Evolutionary conservation across 306 rosid genomes (phyloP).

Genomic region (Medicago ruthenica): DNA sequence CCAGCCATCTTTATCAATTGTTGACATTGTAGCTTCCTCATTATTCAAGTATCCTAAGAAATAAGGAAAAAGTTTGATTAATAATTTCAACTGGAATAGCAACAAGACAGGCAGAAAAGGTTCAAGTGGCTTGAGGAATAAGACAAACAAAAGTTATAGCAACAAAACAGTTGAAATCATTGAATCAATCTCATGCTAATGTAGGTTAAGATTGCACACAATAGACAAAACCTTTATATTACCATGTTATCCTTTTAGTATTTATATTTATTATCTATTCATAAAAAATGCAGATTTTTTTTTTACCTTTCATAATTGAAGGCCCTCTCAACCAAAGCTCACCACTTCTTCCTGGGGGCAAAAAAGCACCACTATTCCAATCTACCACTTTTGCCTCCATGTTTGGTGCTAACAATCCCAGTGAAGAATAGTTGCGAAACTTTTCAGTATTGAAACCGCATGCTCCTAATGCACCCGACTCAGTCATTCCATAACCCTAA

Average conservation of each 20-base stretch:
- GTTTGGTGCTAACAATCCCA: constrained; percentile 88
- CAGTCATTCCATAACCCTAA: constrained; percentile 93
- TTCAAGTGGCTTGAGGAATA: background rate
- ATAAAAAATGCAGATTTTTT: constrained; percentile 22
- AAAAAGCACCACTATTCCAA: constrained; percentile 56
- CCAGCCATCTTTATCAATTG: constrained; percentile 77
- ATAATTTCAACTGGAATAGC: background rate
- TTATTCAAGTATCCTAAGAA: constrained; percentile 79
- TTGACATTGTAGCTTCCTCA: constrained; percentile 61
- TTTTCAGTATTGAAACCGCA: constrained; percentile 74
- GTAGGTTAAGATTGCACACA: background rate
- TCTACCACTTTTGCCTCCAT: constrained; percentile 85
- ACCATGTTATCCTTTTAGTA: too few relatives aligned
- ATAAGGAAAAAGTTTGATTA: background rate
- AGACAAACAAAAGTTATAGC: background rate
- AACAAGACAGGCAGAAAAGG: constrained; percentile 16
- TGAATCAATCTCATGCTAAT: background rate
- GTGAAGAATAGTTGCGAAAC: constrained; percentile 59
- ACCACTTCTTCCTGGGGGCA: constrained; percentile 77
- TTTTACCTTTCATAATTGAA: constrained; percentile 72
- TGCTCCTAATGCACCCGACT: constrained; percentile 74
- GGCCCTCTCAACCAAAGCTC: constrained; percentile 92
- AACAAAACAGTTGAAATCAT: constrained; percentile 2
- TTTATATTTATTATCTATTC: background rate
- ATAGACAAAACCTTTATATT: background rate